phyloP scores from a whole-genome alignment of 2,329 filamentous ascomycete species.

The Ilyonectria sp. region DNA sequence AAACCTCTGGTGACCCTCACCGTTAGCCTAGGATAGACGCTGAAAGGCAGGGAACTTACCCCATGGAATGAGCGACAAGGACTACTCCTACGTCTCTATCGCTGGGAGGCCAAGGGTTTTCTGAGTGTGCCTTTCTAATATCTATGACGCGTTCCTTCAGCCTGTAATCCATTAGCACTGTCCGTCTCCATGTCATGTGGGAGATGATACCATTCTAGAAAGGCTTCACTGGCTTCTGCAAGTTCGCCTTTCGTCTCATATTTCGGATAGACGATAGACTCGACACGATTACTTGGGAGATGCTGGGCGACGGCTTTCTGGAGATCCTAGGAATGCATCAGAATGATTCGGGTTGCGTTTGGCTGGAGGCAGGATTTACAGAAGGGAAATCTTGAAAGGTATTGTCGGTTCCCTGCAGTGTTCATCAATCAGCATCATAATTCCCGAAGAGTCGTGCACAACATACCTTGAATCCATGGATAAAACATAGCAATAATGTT shows the following conservation, averaged over 20 bases:
- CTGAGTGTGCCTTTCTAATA: constrained; percentile 77
- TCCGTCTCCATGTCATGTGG: background rate
- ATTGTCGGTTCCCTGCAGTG: constrained; percentile 74
- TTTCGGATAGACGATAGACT: constrained; percentile 77
- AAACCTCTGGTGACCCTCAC: constrained; percentile 71
- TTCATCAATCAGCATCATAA: background rate
- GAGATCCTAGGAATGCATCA: constrained; percentile 62
- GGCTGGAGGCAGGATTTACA: constrained; percentile 42
- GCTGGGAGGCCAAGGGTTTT: constrained; percentile 82
- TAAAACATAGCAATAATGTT: constrained; percentile 79
- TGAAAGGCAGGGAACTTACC: constrained; percentile 56
- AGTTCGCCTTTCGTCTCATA: constrained; percentile 83
- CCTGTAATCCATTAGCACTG: constrained; percentile 59
- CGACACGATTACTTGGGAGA: constrained; percentile 72
- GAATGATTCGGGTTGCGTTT: background rate
- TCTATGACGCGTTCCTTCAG: constrained; percentile 87
- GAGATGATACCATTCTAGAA: constrained; percentile 61
- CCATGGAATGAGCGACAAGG: constrained; percentile 88
- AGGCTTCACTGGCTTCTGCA: constrained; percentile 60
- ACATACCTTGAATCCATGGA: constrained; percentile 78
- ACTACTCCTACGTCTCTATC: constrained; percentile 87
- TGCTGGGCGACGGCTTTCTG: constrained; percentile 70
- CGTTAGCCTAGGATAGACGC: constrained; percentile 13
- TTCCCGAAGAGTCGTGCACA: background rate
- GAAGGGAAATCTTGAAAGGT: constrained; percentile 79